phyloP scores from a whole-genome alignment of 768 basidiomycete species.

The Leccinellum albellum region DNA sequence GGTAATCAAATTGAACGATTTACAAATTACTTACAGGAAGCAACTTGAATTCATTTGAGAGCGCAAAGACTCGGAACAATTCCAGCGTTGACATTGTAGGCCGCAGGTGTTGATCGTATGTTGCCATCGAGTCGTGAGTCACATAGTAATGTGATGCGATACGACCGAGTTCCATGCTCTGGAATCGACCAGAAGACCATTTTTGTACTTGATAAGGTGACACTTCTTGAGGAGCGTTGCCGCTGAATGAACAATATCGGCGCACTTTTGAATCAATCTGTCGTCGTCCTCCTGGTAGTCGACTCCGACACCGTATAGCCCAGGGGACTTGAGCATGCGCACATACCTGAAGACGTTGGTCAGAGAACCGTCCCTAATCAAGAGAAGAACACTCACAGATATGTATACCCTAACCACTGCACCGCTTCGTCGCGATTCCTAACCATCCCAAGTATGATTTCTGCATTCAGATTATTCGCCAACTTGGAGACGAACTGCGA shows the following conservation, averaged over 20 bases:
- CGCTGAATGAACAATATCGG: slow-evolving; percentile 90
- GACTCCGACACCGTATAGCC: slow-evolving; percentile 79
- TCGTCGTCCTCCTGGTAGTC: slow-evolving; percentile 90
- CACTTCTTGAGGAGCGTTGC: slow-evolving; percentile 93
- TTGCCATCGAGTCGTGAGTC: slow-evolving; percentile 92
- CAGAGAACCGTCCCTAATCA: slow-evolving; percentile 4
- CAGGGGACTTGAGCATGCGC: slow-evolving; percentile 88
- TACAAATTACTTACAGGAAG: slow-evolving; percentile 53
- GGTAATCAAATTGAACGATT: slow-evolving; percentile 24
- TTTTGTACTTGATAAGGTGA: slow-evolving; percentile 93
- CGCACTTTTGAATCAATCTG: slow-evolving; percentile 85
- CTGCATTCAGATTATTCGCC: slow-evolving; percentile 95
- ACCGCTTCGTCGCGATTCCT: slow-evolving; percentile 96
- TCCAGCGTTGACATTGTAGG: slow-evolving; percentile 86
- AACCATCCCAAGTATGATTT: slow-evolving; percentile 92
- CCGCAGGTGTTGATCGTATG: slow-evolving; percentile 90
- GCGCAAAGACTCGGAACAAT: slow-evolving; percentile 90
- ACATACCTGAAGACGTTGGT: slow-evolving; percentile 60
- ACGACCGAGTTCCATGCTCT: slow-evolving; percentile 87
- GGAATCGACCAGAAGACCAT: slow-evolving; percentile 80
- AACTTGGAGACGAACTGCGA: slow-evolving; percentile 89
- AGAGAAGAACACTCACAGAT: slow-evolving; percentile 54
- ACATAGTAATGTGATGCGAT: slow-evolving; percentile 97
- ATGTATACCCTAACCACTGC: slow-evolving; percentile 95
- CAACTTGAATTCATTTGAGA: slow-evolving; percentile 93